Percentiles rank a stretch among this genome's conserved stretches.
phyloP scores from a whole-genome alignment of 176 grass and related monocot species.

The Triticum urartu region DNA sequence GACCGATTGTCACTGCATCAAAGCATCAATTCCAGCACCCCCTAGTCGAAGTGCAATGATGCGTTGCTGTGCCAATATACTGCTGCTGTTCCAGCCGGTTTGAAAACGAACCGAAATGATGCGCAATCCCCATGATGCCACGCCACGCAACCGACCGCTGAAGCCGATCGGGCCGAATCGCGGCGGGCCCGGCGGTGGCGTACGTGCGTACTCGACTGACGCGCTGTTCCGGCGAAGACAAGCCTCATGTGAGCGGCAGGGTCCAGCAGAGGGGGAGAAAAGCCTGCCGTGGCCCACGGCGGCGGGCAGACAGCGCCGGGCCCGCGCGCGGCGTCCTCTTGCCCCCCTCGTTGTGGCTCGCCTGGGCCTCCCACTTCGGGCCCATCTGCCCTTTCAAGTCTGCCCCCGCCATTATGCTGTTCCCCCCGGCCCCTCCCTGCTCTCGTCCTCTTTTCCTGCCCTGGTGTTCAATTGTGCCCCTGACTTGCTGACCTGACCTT shows the following conservation, averaged over 20 bases:
- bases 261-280: neutral
- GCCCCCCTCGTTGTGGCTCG: slow-evolving; percentile 11
- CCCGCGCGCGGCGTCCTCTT: slow-evolving; percentile 42
- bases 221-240: slow-evolving; percentile 8
- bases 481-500: neutral
- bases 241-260: slow-evolving; percentile 42
- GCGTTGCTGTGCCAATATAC: neutral
- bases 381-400: slow-evolving; percentile 9
- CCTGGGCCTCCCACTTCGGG: slow-evolving; percentile 20
- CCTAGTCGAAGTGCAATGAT: neutral
- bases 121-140: no score
- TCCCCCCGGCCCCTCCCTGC: no score
- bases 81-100: neutral
- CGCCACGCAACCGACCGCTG: neutral
- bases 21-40: neutral
- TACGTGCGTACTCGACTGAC: slow-evolving; percentile 2
- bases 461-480: neutral
- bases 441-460: neutral
- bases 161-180: neutral
- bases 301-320: neutral
- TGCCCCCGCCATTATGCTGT: slow-evolving; percentile 29
- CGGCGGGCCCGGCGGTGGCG: neutral
- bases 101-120: neutral
- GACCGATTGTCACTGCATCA: neutral
- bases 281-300: slow-evolving; percentile 21